Base-by-base conservation (phyloP, 164 flowering plant species). In the Paratinospora sagittata region DNA sequence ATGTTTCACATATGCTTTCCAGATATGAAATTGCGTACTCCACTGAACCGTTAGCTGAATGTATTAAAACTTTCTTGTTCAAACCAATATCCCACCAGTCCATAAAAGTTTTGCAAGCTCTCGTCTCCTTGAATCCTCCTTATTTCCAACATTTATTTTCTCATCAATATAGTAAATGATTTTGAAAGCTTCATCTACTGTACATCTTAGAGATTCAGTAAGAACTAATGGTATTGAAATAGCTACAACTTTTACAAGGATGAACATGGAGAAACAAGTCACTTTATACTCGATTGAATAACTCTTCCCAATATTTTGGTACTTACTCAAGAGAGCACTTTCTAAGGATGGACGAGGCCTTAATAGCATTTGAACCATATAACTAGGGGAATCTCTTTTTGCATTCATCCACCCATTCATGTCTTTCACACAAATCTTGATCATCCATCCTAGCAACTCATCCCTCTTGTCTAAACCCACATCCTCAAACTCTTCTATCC, bases 371-470 rank as follows among this genome's bases (percentile, higher is more conserved):
- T 47, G 17, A 19, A 19, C 17, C 55, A 47, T 14, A 19, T 47
- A 47, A 47, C 17, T 47, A 24, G 49, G 34, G 43, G 21, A 26
- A 33, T 9, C 19, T 47, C 30, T 63, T 27, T 19, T 71, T n/a
- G 27, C 26, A 8, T 7, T 24, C 39, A n/a, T 71, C 73, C 66
- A 71, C 63, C 11, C 41, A 17, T 27, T 27, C 67, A 71, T 45
- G 9, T 71, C 73, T 7, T 43, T 27, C n/a, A 71, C 55, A 27
- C 67, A 23, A 9, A 37, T 39, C 17, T 12, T 21, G 21, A 57
- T 24, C 33, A 37, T 58, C 72, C 72, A 69, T n/a, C 55, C 33
- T 17, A 36, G 21, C 55, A 14, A 10, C 14, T 8, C 55, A 12
- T 1, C 19, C 19, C 0, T 19, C 3, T 47, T 47, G 14, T 19